Conservation (phyloP, 805 yeast species). For the Nakazawaea holstii region DNA sequence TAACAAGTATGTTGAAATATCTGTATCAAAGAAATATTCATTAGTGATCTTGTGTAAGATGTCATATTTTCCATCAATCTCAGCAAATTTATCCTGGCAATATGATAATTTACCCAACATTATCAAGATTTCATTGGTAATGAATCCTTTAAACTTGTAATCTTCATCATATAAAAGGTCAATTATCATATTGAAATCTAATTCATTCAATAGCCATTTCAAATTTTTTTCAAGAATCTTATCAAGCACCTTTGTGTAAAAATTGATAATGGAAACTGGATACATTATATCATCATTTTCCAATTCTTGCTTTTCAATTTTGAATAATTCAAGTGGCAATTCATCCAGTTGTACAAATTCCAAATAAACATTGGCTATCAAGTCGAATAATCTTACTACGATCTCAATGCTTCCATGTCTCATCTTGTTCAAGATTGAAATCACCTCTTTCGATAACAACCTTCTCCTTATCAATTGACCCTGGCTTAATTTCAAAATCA, state of each 20-base stretch:
- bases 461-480: slow-evolving; percentile 8
- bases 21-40: neutral
- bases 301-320: neutral
- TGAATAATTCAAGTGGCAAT: neutral
- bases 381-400: slow-evolving; percentile 2
- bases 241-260: neutral
- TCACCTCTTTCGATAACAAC: slow-evolving; percentile 8
- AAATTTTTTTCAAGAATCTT: neutral
- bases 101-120: slow-evolving; percentile 3
- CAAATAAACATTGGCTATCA: slow-evolving; percentile 4
- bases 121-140: neutral
- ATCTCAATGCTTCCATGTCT: neutral
- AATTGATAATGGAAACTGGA: neutral
- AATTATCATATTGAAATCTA: neutral
- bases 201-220: neutral
- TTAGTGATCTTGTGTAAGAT: neutral
- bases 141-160: neutral
- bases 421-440: slow-evolving; percentile 2
- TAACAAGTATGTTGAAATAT: neutral
- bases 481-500: neutral
- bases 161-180: neutral
- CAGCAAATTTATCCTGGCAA: neutral
- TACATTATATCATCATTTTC: slow-evolving; percentile 5
- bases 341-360: neutral
- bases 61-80: neutral